Evolutionary conservation across 2,329 filamentous ascomycete genomes (phyloP), one percentile per base, ranked within the genome.

Genomic region (Cryphonectria parasitica): DNA sequence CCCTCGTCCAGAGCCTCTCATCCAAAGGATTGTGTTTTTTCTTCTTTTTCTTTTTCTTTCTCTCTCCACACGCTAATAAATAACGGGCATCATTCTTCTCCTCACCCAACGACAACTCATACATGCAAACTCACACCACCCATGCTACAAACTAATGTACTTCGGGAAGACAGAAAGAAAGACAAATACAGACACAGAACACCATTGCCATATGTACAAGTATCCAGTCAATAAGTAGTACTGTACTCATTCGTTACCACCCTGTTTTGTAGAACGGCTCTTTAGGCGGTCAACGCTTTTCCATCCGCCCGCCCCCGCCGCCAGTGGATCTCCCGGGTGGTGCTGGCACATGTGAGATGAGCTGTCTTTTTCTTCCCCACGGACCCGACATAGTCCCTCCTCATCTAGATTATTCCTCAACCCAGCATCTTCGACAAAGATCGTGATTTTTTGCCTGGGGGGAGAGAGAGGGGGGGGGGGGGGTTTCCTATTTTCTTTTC

Each of bases 321-420:
- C 25, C 56, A 13, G 58, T 62, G 58, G 64, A 63, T 54, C 64
- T 67, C 17, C 41, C 19, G 45, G 45, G 45, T 28, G 22, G 1
- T 54, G 63, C 31, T 65, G 63, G 69, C 69, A 70, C 56, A 64
- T 70, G 69, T 70, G 69, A 60, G 69, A 65, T 70, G 69, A 70
- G 69, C 61, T 70, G 65, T 64, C 58, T 58, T 64, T 45, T 61
- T 34, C n/a, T 41, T 54, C 43, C 45, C 31, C 31, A 8, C 19
- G 54, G 45, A 49, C 45, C 45, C 17, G 31, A 25, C n/a, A 19
- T 25, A 1, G 28, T 58, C 17, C 19, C 45, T 49, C 45, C 45
- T n/a, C 45, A n/a, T 49, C 45, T 49, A 49, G 45, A 49, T 22
- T 22, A 49, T n/a, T n/a, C 45, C 45, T n/a, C 45, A n/a, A n/a